Conservation (phyloP, 768 basidiomycete genomes). For the Calocera viscosa region DNA sequence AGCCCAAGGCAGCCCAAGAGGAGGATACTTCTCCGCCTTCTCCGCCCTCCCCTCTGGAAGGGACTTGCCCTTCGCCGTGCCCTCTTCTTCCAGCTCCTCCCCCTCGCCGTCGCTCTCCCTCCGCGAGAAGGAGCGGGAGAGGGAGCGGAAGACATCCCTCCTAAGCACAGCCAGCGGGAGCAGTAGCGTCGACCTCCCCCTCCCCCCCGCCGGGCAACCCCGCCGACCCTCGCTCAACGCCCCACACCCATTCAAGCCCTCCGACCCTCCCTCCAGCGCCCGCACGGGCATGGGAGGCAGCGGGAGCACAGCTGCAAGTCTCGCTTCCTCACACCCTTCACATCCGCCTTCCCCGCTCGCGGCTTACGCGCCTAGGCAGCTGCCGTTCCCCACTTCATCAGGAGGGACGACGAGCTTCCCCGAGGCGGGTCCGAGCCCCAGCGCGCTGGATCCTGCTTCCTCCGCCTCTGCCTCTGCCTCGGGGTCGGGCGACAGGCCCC, state of each 20-base stretch:
- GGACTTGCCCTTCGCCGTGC: not conserved
- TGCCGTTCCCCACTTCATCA: not conserved
- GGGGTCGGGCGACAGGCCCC: not conserved
- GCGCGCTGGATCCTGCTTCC: not conserved
- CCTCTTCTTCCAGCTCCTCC: not conserved
- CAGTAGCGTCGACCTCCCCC: not conserved
- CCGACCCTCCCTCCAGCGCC: not conserved
- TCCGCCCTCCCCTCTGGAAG: not conserved
- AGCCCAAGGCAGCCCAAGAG: not conserved
- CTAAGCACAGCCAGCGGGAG: not conserved
- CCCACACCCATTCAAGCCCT: not conserved
- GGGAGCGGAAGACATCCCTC: not conserved
- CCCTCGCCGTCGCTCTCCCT: not conserved
- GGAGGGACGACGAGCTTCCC: no score
- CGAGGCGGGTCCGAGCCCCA: no score
- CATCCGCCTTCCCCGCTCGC: not conserved
- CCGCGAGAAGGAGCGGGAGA: not conserved
- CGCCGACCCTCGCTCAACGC: not conserved
- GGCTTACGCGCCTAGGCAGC: not conserved
- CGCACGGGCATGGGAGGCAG: not conserved
- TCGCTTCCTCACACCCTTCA: not conserved
- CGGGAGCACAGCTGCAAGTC: not conserved
- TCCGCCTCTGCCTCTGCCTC: not conserved
- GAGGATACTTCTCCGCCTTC: not conserved
- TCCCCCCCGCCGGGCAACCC: not conserved